A percentile compares a stretch with the other conserved stretches of the same genome.
These are phyloP conservation scores for Chara braunii DNA, from an alignment of 139 green algal genomes.

Conservation along the genomic window DNA sequence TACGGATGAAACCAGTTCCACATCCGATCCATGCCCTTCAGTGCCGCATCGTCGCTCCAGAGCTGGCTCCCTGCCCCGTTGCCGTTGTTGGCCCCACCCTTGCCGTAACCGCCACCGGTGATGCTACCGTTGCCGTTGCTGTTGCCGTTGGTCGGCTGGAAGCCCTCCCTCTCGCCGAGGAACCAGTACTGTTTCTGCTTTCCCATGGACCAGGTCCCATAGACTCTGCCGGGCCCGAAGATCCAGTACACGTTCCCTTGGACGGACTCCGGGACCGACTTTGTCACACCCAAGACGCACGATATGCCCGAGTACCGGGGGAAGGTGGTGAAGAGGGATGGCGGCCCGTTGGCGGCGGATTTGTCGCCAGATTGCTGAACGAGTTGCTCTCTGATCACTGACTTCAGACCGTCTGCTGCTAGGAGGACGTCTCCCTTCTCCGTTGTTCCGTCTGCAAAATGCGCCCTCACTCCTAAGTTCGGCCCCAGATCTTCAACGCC, in stretches of 20 bases:
- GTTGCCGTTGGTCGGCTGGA: too few species aligned
- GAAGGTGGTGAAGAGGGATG: too few species aligned
- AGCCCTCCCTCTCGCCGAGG: neutral
- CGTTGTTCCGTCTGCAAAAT: neutral
- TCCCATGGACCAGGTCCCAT: conserved; percentile 1
- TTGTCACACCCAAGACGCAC: too few species aligned
- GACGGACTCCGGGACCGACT: too few species aligned
- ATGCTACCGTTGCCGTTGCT: too few species aligned
- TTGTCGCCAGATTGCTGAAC: too few species aligned
- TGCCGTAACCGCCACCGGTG: too few species aligned
- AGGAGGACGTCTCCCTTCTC: neutral
- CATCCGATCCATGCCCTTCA: conserved; percentile 7
- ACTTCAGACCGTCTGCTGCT: conserved; percentile 4
- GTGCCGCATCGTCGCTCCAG: neutral
- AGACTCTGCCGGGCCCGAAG: too few species aligned
- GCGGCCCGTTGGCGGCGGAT: too few species aligned
- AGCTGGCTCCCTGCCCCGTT: too few species aligned
- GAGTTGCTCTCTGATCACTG: neutral
- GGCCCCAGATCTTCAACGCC: neutral
- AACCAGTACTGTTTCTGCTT: conserved; percentile 5
- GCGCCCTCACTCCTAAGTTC: neutral
- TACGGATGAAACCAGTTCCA: conserved; percentile 12
- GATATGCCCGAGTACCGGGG: too few species aligned
- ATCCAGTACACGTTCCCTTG: too few species aligned
- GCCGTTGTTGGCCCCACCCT: neutral